Evolutionary conservation across 2,329 filamentous ascomycete species (phyloP).

Genomic region (Fusarium sacchari): DNA sequence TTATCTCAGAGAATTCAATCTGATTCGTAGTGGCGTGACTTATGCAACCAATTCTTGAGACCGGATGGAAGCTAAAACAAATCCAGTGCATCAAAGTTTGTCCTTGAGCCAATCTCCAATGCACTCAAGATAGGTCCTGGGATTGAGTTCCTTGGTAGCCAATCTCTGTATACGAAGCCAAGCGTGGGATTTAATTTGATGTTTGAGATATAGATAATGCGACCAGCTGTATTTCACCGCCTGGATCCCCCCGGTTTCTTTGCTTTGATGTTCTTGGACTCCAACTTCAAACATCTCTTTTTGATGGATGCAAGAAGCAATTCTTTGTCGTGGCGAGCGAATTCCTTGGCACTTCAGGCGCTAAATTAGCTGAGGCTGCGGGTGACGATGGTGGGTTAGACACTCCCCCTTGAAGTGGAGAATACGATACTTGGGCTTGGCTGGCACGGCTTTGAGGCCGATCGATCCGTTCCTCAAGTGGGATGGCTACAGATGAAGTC

Average conservation of each 20-base stretch:
- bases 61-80: conserved; percentile 18
- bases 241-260: neutral
- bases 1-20: neutral
- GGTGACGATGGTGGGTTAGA: conserved; percentile 6
- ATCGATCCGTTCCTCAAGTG: conserved; percentile 20
- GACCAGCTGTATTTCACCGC: neutral
- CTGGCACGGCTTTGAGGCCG: conserved; percentile 26
- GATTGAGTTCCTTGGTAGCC: conserved; percentile 14
- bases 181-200: neutral
- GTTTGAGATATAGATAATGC: neutral
- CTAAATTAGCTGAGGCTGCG: conserved; percentile 27
- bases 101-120: conserved; percentile 18
- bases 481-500: neutral
- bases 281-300: neutral
- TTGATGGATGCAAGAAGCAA: conserved; percentile 5
- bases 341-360: conserved; percentile 17
- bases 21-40: conserved; percentile 8
- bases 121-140: conserved; percentile 3
- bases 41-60: conserved; percentile 13
- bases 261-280: neutral
- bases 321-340: conserved; percentile 18
- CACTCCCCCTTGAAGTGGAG: conserved; percentile 33
- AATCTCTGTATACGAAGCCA: conserved; percentile 24
- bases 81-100: conserved; percentile 17
- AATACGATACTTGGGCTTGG: conserved; percentile 9